phyloP scores from a whole-genome alignment of 2,329 filamentous ascomycete genomes.

The Botryotinia narcissicola region DNA sequence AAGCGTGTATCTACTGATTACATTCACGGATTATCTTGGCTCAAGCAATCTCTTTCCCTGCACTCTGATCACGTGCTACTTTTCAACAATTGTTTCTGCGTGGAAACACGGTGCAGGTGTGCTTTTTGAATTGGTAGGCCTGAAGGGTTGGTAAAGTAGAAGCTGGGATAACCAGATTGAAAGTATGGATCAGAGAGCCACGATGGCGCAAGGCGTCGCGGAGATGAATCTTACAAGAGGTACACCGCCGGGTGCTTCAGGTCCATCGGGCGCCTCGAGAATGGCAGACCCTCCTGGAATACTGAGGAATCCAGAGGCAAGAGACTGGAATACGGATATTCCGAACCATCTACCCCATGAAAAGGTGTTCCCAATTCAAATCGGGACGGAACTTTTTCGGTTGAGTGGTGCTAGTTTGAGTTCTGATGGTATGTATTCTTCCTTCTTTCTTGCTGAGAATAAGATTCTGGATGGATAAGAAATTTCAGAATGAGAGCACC shows the following conservation, averaged over 20 bases:
- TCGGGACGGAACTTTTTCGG: constrained; percentile 66
- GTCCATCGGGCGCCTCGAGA: not conserved
- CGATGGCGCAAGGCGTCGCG: not conserved
- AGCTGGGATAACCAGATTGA: not conserved
- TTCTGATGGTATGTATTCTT: constrained; percentile 62
- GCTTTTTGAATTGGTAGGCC: not conserved
- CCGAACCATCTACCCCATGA: constrained; percentile 41
- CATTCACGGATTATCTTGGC: not conserved
- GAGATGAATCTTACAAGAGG: not conserved
- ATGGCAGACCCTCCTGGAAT: constrained; percentile 28
- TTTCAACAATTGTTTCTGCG: not conserved
- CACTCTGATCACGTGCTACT: not conserved
- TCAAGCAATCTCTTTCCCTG: not conserved
- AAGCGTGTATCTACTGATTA: not conserved
- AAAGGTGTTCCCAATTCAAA: constrained; percentile 64
- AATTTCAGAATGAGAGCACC: not conserved
- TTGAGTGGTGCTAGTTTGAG: constrained; percentile 68
- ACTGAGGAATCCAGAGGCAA: constrained; percentile 23
- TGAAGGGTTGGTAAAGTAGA: not conserved
- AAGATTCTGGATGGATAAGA: not conserved
- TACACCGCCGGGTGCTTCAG: not conserved
- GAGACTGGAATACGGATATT: constrained; percentile 37
- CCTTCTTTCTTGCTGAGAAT: not conserved
- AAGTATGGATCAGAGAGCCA: not conserved
- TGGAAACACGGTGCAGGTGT: not conserved